A percentile compares a stretch with the other conserved stretches of the same genome.
These are phyloP conservation scores for Phlyctochytrium planicorne DNA, from an alignment of 192 early-diverging fungal species.

Conservation along the genomic window DNA sequence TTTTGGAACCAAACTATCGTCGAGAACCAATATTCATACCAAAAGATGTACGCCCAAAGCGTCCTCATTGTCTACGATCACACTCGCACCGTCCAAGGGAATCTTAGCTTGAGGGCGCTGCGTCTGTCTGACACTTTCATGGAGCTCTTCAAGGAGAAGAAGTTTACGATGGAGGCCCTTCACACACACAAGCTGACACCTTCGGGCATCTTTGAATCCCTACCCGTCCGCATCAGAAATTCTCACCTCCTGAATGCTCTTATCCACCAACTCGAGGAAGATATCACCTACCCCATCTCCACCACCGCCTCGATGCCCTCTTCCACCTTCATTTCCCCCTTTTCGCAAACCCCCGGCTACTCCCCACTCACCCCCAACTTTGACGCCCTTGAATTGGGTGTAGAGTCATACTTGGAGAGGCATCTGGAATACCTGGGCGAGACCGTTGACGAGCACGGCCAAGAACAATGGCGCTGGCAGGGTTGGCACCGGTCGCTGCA, in stretches of 20 bases:
- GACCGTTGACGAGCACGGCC: constrained; percentile 84
- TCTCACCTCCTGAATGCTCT: constrained; percentile 77
- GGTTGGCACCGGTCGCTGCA: constrained; percentile 92
- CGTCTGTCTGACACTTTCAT: constrained; percentile 84
- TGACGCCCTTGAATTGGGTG: constrained; percentile 71
- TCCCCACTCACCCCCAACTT: constrained; percentile 47
- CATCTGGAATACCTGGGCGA: constrained; percentile 80
- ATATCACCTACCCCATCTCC: not conserved
- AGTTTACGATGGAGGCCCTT: constrained; percentile 84
- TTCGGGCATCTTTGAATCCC: constrained; percentile 84
- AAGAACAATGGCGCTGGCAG: constrained; percentile 89
- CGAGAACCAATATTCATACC: constrained; percentile 89
- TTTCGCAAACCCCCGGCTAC: constrained; percentile 14
- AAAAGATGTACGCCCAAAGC: constrained; percentile 78
- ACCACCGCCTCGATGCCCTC: constrained; percentile 22
- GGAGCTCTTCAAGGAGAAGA: constrained; percentile 71
- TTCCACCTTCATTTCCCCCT: constrained; percentile 30
- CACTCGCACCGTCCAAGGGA: constrained; percentile 79
- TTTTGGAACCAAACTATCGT: constrained; percentile 89
- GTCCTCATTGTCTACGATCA: constrained; percentile 95
- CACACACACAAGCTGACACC: constrained; percentile 75
- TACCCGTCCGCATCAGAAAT: constrained; percentile 86
- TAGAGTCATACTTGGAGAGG: constrained; percentile 85
- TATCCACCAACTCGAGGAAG: constrained; percentile 66
- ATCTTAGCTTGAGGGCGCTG: constrained; percentile 82